Percentiles rank a stretch among this genome's conserved stretches.
Evolutionary conservation across 2,329 filamentous ascomycete genomes (phyloP).

Genomic region (Blastomyces percursus): DNA sequence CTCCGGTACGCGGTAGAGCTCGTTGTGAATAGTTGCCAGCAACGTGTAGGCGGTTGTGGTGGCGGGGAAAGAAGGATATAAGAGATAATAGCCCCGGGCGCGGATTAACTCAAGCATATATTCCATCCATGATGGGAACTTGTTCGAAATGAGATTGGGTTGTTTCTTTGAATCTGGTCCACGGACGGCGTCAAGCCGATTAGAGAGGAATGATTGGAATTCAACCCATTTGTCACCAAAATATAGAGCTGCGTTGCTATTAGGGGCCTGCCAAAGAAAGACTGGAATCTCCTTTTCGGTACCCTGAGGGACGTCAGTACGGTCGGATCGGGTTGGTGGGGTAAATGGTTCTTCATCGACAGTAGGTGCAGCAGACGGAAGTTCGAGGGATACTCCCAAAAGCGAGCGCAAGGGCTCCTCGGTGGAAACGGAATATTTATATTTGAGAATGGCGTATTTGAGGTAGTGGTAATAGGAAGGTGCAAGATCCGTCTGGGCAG

Average conservation of each 20-base stretch:
- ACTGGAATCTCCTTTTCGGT: constrained; percentile 36
- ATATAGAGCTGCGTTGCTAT: constrained; percentile 69
- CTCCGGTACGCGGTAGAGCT: constrained; percentile 62
- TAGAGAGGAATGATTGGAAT: constrained; percentile 67
- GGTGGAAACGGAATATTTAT: constrained; percentile 54
- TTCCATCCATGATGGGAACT: constrained; percentile 66
- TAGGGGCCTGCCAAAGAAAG: constrained; percentile 79
- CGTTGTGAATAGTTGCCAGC: constrained; percentile 65
- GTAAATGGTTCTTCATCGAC: constrained; percentile 49
- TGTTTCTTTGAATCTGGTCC: constrained; percentile 10
- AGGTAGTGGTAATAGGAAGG: constrained; percentile 78
- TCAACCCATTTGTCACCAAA: constrained; percentile 81
- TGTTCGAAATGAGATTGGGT: constrained; percentile 52
- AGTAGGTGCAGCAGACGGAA: constrained; percentile 47
- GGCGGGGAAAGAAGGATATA: constrained; percentile 57
- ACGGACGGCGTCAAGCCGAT: constrained; percentile 38
- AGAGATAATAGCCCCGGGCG: constrained; percentile 62
- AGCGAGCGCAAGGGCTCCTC: constrained; percentile 43
- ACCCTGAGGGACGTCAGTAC: constrained; percentile 9
- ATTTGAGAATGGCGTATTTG: constrained; percentile 65
- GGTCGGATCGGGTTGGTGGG: constrained; percentile 27
- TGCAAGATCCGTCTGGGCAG: constrained; percentile 68
- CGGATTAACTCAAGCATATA: constrained; percentile 66
- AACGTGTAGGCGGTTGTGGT: constrained; percentile 37
- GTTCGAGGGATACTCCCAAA: constrained; percentile 68